Percentiles rank a stretch among this genome's conserved stretches.
Evolutionary conservation across 1,139 yeast genomes (phyloP).

Genomic region (Sugiyamaella xylanicola): DNA sequence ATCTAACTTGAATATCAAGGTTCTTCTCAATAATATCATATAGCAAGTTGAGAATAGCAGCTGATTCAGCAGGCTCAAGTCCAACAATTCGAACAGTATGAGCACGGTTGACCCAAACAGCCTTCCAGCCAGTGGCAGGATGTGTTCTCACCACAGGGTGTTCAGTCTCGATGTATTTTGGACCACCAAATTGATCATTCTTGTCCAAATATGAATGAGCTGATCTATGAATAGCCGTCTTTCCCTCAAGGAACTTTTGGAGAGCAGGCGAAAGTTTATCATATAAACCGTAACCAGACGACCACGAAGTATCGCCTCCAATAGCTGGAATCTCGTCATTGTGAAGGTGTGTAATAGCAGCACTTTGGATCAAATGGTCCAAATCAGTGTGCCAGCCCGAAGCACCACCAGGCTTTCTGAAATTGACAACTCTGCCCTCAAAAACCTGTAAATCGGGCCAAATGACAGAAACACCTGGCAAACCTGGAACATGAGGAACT

Average conservation of each 20-base stretch:
- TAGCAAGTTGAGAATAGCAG: conserved; percentile 46
- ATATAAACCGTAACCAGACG: conserved; percentile 54
- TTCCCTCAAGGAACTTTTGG: conserved; percentile 53
- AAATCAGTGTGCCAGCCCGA: conserved; percentile 52
- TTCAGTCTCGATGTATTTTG: conserved; percentile 47
- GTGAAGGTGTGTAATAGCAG: conserved; percentile 53
- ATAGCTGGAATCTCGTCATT: conserved; percentile 50
- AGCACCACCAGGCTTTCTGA: conserved; percentile 35
- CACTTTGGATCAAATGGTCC: conserved; percentile 52
- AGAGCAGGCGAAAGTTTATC: conserved; percentile 54
- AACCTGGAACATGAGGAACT: conserved; percentile 47
- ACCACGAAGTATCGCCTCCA: conserved; percentile 57
- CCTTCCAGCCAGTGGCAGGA: conserved; percentile 60
- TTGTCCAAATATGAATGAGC: conserved; percentile 48
- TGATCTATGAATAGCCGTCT: conserved; percentile 50
- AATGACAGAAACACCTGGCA: conserved; percentile 53
- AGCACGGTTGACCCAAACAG: conserved; percentile 50
- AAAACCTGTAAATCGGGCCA: conserved; percentile 51
- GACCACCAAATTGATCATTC: conserved; percentile 50
- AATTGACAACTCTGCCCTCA: conserved; percentile 27
- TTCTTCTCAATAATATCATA: conserved; percentile 49
- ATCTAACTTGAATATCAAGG: conserved; percentile 56
- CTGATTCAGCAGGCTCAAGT: conserved; percentile 48
- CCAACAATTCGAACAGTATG: conserved; percentile 52
- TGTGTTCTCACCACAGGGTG: conserved; percentile 55